These are phyloP conservation scores for Cryphonectria japonica DNA, from an alignment of 2,329 filamentous ascomycete genomes.

Conservation along the genomic window DNA sequence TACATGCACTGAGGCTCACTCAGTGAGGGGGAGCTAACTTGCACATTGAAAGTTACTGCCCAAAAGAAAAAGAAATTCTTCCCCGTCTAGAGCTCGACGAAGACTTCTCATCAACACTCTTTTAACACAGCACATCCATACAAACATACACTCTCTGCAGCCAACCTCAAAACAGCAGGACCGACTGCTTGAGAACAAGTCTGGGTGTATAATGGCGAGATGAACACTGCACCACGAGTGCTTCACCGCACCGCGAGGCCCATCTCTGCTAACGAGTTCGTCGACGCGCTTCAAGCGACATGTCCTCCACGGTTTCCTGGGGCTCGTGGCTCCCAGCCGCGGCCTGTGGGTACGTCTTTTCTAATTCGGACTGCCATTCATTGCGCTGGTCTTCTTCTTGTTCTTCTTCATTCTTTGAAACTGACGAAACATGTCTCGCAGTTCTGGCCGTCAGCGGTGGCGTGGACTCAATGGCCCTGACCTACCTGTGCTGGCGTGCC, in stretches of 20 bases:
- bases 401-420: too few relatives aligned
- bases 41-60: too few relatives aligned
- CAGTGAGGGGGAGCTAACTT: background rate
- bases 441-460: constrained; percentile 87
- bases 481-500: constrained; percentile 67
- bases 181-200: constrained; percentile 2
- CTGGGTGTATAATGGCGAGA: constrained; percentile 41
- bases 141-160: too few relatives aligned
- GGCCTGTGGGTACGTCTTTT: constrained; percentile 47
- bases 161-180: background rate
- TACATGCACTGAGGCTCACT: background rate
- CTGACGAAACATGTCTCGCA: constrained; percentile 37
- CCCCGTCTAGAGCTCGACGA: background rate
- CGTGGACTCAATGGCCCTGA: constrained; percentile 96
- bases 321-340: constrained; percentile 39
- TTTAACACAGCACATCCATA: background rate
- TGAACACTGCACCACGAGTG: constrained; percentile 44
- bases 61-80: background rate
- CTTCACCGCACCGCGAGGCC: constrained; percentile 46
- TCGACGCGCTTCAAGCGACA: constrained; percentile 54
- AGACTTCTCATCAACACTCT: background rate
- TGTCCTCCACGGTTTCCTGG: constrained; percentile 55
- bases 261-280: constrained; percentile 46
- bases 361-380: background rate
- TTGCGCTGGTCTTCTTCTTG: background rate